A percentile compares a stretch with the other conserved stretches of the same genome.
Evolutionary conservation across 768 basidiomycete genomes (phyloP).

Genomic region (Kwoniella mangroviensis): DNA sequence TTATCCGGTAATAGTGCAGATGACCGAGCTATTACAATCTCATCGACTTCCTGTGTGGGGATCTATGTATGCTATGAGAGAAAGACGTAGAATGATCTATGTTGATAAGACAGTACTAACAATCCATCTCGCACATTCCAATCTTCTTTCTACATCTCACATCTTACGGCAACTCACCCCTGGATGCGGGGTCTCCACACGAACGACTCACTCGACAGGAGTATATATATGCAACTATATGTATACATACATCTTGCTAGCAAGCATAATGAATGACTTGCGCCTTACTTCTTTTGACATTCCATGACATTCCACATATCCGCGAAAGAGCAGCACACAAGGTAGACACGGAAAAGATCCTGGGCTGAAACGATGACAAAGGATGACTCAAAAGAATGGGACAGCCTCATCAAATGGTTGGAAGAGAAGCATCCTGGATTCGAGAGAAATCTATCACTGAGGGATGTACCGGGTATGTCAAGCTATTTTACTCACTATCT

Average conservation of each 20-base stretch:
- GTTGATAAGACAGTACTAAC: background rate
- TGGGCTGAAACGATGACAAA: background rate
- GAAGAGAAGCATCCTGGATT: constrained; percentile 61
- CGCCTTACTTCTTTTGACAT: background rate
- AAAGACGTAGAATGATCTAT: constrained; percentile 4
- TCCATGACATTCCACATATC: background rate
- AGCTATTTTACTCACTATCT: background rate
- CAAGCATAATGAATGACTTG: background rate
- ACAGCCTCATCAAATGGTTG: constrained; percentile 65
- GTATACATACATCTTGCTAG: background rate
- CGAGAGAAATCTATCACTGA: constrained; percentile 61
- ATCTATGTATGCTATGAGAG: background rate
- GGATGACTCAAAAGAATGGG: constrained; percentile 58
- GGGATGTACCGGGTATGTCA: constrained; percentile 63
- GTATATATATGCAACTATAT: too few species aligned
- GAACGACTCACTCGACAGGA: background rate
- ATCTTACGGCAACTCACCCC: background rate
- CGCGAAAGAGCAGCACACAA: background rate
- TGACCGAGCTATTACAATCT: background rate
- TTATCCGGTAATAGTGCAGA: background rate
- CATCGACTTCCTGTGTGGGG: background rate
- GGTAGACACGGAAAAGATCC: background rate
- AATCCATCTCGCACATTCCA: too few species aligned
- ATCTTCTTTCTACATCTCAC: background rate
- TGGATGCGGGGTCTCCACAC: background rate